A percentile compares a stretch with the other conserved stretches of the same genome.
Evolutionary conservation across 2,329 filamentous ascomycete genomes (phyloP).

Genomic region (Aspergillus piperis): DNA sequence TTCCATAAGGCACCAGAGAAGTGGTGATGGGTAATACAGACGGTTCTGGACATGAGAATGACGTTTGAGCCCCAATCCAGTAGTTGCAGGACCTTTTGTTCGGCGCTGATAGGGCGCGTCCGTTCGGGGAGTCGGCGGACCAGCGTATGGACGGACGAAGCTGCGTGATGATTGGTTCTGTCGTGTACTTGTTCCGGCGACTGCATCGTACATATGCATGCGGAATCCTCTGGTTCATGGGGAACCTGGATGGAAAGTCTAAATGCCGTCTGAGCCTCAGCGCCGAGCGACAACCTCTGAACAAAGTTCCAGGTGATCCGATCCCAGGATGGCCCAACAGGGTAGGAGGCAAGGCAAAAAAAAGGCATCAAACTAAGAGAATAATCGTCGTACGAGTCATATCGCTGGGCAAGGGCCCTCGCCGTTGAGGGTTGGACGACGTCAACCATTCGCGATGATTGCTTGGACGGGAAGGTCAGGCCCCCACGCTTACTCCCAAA

Average conservation of each 20-base stretch:
- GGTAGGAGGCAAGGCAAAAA: neutral
- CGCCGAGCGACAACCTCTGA: neutral
- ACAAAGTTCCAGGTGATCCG: neutral
- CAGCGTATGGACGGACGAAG: neutral
- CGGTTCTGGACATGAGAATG: neutral
- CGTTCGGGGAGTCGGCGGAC: neutral
- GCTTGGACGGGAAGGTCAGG: slow-evolving; percentile 1
- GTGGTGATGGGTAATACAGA: neutral
- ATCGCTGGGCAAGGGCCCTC: neutral
- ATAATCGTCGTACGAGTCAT: neutral
- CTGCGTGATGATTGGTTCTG: neutral
- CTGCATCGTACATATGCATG: slow-evolving; percentile 2
- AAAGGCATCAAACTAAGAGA: neutral
- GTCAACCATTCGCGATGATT: neutral
- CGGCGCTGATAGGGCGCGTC: neutral
- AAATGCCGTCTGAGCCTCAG: slow-evolving; percentile 11
- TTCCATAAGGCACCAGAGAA: neutral
- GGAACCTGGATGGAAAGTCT: neutral
- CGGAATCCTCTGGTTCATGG: neutral
- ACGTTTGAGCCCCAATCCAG: neutral
- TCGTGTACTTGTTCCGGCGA: neutral
- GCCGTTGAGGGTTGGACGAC: slow-evolving; percentile 2
- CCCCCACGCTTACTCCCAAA: slow-evolving; percentile 5
- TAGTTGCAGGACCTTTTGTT: neutral
- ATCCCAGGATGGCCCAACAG: neutral